These are phyloP conservation scores for Sherardia arvensis DNA, from an alignment of 257 asterid species.

Conservation along the genomic window DNA sequence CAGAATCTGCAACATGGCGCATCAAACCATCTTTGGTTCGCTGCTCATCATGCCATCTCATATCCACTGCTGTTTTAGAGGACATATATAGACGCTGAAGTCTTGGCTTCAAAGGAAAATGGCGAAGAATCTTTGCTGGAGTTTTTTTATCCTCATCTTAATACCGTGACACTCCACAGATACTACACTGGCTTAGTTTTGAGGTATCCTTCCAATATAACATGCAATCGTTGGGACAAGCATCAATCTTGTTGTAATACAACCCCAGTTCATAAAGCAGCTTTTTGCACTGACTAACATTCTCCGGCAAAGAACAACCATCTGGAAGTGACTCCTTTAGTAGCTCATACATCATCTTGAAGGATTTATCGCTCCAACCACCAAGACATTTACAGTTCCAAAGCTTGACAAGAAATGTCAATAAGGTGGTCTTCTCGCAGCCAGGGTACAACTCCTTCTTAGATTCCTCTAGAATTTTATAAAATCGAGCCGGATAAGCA, in stretches of 20 bases:
- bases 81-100: slow-evolving; percentile 5
- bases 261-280: background rate
- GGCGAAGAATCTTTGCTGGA: background rate
- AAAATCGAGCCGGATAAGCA: too few relatives aligned
- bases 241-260: background rate
- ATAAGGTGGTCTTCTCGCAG: too few relatives aligned
- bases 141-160: background rate
- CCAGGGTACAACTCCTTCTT: too few relatives aligned
- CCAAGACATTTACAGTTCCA: background rate
- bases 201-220: background rate
- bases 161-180: background rate
- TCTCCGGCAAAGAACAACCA: background rate
- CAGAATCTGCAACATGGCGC: background rate
- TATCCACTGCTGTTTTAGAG: background rate
- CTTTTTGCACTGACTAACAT: background rate
- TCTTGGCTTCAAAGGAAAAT: slow-evolving; percentile 3
- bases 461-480: too few relatives aligned
- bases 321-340: background rate
- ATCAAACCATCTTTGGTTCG: background rate
- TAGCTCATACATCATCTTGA: background rate
- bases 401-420: too few relatives aligned
- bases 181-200: background rate
- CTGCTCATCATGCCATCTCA: slow-evolving; percentile 5
- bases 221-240: background rate
- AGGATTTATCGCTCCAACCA: background rate